Conservation (phyloP, 2,329 filamentous ascomycete genomes). For the Fusarium sp. region DNA sequence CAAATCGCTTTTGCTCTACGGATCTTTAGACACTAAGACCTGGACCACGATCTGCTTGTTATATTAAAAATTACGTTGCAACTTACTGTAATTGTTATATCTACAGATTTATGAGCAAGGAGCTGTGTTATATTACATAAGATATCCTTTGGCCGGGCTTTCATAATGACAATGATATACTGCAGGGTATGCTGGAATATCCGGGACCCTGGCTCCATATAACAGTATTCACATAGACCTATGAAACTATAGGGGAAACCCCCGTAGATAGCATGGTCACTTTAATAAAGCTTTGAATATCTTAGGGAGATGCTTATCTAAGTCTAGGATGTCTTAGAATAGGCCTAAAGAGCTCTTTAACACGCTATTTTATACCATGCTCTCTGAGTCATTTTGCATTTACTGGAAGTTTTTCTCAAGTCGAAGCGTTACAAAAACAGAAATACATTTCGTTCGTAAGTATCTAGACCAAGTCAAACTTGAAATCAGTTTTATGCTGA, state of each 20-base stretch:
- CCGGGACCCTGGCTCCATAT: too few relatives aligned
- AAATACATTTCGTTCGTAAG: accelerated
- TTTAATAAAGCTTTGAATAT: not conserved
- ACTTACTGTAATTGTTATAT: not conserved
- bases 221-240: too few relatives aligned
- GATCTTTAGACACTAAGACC: too few relatives aligned
- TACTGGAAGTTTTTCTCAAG: accelerated
- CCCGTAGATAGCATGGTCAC: too few relatives aligned
- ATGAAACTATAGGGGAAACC: too few relatives aligned
- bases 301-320: accelerated
- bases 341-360: accelerated
- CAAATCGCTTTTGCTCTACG: too few relatives aligned
- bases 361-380: accelerated
- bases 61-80: too few relatives aligned
- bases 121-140: not conserved
- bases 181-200: too few relatives aligned
- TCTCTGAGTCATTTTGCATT: accelerated
- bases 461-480: accelerated
- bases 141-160: too few relatives aligned
- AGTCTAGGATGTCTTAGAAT: not conserved
- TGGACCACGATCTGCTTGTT: too few relatives aligned
- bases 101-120: not conserved
- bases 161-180: too few relatives aligned
- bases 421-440: accelerated
- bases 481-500: accelerated